Percentiles rank a stretch among this genome's conserved stretches.
phyloP scores from a whole-genome alignment of 495 filamentous ascomycete genomes.

The Lophium mytilinum region DNA sequence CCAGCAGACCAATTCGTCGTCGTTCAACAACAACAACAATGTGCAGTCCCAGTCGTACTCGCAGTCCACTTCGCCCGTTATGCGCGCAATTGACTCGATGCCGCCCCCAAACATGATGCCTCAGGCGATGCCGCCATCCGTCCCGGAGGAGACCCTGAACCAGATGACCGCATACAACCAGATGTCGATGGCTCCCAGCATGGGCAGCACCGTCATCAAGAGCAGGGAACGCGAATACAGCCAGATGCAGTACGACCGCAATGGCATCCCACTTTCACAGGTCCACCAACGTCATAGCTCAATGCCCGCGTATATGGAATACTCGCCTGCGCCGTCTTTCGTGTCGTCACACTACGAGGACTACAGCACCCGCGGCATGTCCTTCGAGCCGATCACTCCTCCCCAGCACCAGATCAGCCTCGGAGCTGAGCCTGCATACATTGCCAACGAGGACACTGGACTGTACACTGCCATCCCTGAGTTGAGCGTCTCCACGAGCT shows the following conservation, averaged over 20 bases:
- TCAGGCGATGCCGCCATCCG: constrained; percentile 60
- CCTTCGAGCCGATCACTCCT: constrained; percentile 92
- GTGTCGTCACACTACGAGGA: constrained; percentile 95
- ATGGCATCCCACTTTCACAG: constrained; percentile 74
- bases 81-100: constrained; percentile 85
- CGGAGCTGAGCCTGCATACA: constrained; percentile 83
- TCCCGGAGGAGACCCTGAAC: constrained; percentile 67
- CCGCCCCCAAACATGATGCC: constrained; percentile 68
- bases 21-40: constrained; percentile 79
- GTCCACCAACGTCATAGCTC: constrained; percentile 87
- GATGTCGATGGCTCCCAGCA: constrained; percentile 34
- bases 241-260: constrained; percentile 78
- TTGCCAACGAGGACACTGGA: constrained; percentile 93
- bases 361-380: constrained; percentile 92
- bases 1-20: constrained; percentile 95
- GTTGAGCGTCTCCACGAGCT: constrained; percentile 47
- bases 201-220: constrained; percentile 64
- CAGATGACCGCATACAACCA: constrained; percentile 51
- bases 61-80: constrained; percentile 73
- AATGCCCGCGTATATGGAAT: constrained; percentile 96
- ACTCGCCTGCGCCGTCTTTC: constrained; percentile 94
- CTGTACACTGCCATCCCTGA: constrained; percentile 92
- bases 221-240: constrained; percentile 64
- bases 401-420: constrained; percentile 78
- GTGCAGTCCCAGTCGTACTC: constrained; percentile 44